Percentiles rank a stretch among this genome's conserved stretches.
phyloP scores from a whole-genome alignment of 2,329 filamentous ascomycete species.

The Penicillium corylophilum region DNA sequence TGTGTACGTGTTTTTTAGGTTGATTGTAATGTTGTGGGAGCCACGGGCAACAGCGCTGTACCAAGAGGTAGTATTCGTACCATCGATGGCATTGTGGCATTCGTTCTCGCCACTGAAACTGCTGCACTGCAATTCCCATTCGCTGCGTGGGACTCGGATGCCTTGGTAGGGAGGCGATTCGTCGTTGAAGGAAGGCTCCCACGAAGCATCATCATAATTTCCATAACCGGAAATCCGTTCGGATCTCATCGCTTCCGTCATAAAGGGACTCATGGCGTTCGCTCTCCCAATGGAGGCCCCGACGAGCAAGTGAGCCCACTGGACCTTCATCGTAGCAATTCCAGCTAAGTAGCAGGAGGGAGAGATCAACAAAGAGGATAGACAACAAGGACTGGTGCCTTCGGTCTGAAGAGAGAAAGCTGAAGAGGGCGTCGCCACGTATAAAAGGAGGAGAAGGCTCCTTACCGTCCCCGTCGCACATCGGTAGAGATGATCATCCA shows the following conservation, averaged over 20 bases:
- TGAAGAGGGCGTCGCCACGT: too few relatives aligned
- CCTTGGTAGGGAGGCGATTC: constrained; percentile 17
- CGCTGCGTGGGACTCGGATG: constrained; percentile 5
- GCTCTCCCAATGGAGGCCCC: constrained; percentile 3
- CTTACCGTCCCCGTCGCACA: too few relatives aligned
- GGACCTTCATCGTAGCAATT: constrained; percentile 1
- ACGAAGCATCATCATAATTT: constrained; percentile 1
- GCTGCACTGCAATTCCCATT: constrained; percentile 16
- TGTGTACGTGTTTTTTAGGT: constrained; percentile 6
- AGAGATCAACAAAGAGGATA: neutral
- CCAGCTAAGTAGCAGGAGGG: neutral
- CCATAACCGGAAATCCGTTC: constrained; percentile 9
- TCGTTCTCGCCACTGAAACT: neutral
- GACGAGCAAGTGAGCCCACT: constrained; percentile 7
- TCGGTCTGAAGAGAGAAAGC: neutral
- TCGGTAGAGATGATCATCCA: too few relatives aligned
- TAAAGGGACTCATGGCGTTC: constrained; percentile 8
- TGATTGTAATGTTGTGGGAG: neutral
- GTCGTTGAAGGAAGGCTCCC: constrained; percentile 3
- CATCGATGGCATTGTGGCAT: constrained; percentile 7
- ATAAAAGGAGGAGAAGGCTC: too few relatives aligned
- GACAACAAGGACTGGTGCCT: neutral
- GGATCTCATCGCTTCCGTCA: constrained; percentile 9
- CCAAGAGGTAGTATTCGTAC: constrained; percentile 5
- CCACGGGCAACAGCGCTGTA: neutral